Percentiles rank a stretch among this genome's conserved stretches.
These are phyloP conservation scores for Casaregolazyma lundiana DNA, from an alignment of 1,139 yeast species.

Conservation along the genomic window DNA sequence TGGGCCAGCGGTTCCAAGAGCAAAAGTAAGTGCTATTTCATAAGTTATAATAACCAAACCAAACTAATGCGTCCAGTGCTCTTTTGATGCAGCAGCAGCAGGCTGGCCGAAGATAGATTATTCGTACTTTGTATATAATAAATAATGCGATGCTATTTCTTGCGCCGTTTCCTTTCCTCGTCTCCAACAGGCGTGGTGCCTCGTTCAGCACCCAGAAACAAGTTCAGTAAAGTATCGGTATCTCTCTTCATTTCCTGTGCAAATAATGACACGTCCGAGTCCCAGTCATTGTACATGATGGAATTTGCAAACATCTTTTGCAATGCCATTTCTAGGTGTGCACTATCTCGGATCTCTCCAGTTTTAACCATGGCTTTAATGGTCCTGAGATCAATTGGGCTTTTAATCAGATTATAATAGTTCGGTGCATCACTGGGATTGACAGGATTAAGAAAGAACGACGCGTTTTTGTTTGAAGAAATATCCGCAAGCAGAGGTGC, in stretches of 20 bases:
- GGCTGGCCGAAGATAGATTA: conserved; percentile 2
- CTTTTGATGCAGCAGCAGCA: conserved; percentile 26
- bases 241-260: conserved; percentile 57
- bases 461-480: conserved; percentile 67
- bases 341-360: conserved; percentile 46
- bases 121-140: conserved; percentile 9
- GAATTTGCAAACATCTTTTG: conserved; percentile 81
- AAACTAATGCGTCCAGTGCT: conserved; percentile 20
- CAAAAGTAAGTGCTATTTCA: conserved; percentile 47
- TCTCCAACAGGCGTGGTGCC: conserved; percentile 12
- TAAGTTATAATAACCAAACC: neutral
- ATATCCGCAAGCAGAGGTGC: conserved; percentile 57
- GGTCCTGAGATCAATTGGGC: conserved; percentile 65
- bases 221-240: conserved; percentile 32
- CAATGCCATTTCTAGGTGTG: conserved; percentile 61
- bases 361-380: conserved; percentile 56
- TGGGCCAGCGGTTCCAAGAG: conserved; percentile 98
- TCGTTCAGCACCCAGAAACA: conserved; percentile 34
- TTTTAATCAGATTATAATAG: conserved; percentile 55
- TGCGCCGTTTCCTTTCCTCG: conserved; percentile 15
- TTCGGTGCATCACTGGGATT: conserved; percentile 64
- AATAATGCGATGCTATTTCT: conserved; percentile 11
- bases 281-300: conserved; percentile 70
- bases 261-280: conserved; percentile 57
- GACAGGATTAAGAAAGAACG: conserved; percentile 70